A percentile compares a stretch with the other conserved stretches of the same genome.
Evolutionary conservation across 371 early-diverging fungal species (phyloP).

Genomic region (Syncephalastrum sp.): DNA sequence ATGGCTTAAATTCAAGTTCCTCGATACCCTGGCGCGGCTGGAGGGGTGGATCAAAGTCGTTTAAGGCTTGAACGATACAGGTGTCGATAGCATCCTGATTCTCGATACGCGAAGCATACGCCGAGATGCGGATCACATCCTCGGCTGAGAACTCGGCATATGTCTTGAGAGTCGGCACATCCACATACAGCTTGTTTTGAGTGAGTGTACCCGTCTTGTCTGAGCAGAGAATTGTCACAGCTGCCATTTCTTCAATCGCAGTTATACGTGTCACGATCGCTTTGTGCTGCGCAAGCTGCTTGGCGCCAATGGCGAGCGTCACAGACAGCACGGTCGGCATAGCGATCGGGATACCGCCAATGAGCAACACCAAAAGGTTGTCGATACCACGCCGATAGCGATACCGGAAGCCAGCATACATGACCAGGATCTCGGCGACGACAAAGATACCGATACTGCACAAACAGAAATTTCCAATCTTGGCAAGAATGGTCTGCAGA

Average conservation of each 20-base stretch:
- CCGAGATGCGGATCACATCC: slow-evolving; percentile 61
- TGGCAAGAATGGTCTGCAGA: slow-evolving; percentile 83
- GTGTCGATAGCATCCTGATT: slow-evolving; percentile 79
- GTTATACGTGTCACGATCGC: slow-evolving; percentile 91
- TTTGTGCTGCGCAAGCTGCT: slow-evolving; percentile 89
- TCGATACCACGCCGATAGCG: slow-evolving; percentile 67
- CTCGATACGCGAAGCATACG: slow-evolving; percentile 67
- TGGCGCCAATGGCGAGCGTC: slow-evolving; percentile 91
- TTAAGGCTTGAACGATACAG: slow-evolving; percentile 66
- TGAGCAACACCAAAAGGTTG: slow-evolving; percentile 71
- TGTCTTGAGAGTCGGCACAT: slow-evolving; percentile 58
- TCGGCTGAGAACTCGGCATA: slow-evolving; percentile 55
- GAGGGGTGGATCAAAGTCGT: slow-evolving; percentile 30
- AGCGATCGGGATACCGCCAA: slow-evolving; percentile 79
- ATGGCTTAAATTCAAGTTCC: slow-evolving; percentile 76
- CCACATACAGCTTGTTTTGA: slow-evolving; percentile 85
- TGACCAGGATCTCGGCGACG: slow-evolving; percentile 75
- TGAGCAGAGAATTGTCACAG: slow-evolving; percentile 89
- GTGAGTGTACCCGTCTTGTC: slow-evolving; percentile 98
- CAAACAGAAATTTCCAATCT: slow-evolving; percentile 89
- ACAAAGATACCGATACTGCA: slow-evolving; percentile 68
- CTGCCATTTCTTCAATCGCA: slow-evolving; percentile 92
- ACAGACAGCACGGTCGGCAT: slow-evolving; percentile 88
- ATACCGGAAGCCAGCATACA: slow-evolving; percentile 77
- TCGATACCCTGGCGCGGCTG: slow-evolving; percentile 65